Conservation (phyloP, 73 alveolate species). For the Paramecium pentaurelia region DNA sequence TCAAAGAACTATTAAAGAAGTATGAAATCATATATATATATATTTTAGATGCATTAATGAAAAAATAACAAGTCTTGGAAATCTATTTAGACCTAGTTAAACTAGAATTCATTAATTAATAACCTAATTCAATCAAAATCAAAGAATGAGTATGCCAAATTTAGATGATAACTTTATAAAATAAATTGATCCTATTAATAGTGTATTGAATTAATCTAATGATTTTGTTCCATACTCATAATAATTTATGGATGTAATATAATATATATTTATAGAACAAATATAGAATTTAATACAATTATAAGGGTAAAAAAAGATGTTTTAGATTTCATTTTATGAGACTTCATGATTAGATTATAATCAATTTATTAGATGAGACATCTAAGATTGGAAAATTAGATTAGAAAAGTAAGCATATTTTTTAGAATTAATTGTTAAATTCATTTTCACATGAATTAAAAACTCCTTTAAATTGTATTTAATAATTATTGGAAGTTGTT, state of each 20-base stretch:
- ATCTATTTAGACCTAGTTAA: background rate
- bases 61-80: background rate
- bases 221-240: background rate
- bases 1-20: background rate
- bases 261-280: background rate
- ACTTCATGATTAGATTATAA: background rate
- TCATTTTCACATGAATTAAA: conserved; percentile 28
- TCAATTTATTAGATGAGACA: background rate
- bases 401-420: background rate
- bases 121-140: background rate
- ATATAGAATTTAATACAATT: background rate
- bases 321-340: background rate
- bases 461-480: background rate
- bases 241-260: background rate
- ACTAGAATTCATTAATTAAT: background rate
- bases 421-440: background rate
- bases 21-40: background rate
- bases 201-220: background rate
- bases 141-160: background rate
- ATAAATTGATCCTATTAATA: background rate
- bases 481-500: background rate
- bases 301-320: background rate
- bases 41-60: background rate
- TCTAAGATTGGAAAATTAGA: background rate
- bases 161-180: background rate